Evolutionary conservation across 2,329 filamentous ascomycete species (phyloP).

Genomic region (Stemphylium lycopersici): DNA sequence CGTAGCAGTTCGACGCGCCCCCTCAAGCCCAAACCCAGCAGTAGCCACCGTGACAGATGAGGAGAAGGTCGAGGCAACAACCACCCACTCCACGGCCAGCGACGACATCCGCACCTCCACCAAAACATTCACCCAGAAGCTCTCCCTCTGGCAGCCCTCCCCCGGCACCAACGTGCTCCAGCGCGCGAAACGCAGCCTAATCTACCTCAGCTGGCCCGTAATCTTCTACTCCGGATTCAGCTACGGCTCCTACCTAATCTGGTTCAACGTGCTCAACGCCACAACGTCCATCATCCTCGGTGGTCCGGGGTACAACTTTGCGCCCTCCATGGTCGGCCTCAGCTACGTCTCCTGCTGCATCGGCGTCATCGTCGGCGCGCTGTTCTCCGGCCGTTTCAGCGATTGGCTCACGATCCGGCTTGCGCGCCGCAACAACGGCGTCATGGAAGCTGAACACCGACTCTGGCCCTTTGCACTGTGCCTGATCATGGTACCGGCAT

Average conservation of each 20-base stretch:
- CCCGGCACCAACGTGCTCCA: conserved; percentile 26
- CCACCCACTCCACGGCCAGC: conserved; percentile 23
- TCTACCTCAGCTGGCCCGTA: conserved; percentile 47
- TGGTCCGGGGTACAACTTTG: conserved; percentile 30
- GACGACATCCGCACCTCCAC: conserved; percentile 10
- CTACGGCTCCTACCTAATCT: conserved; percentile 35
- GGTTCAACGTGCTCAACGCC: conserved; percentile 40
- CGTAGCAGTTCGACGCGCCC: conserved; percentile 1
- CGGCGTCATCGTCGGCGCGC: conserved; percentile 25
- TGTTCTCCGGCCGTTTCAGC: conserved; percentile 28
- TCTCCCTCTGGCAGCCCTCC: conserved; percentile 30
- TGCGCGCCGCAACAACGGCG: conserved; percentile 48
- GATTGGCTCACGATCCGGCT: conserved; percentile 35
- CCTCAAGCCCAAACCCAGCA: conserved; percentile 13
- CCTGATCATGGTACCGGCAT: conserved; percentile 52
- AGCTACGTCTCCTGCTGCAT: conserved; percentile 31
- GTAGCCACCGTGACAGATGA: conserved; percentile 8
- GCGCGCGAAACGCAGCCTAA: conserved; percentile 27
- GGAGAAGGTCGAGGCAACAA: conserved; percentile 30
- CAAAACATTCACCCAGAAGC: conserved; percentile 27
- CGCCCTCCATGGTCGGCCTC: conserved; percentile 30
- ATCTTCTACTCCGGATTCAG: conserved; percentile 34
- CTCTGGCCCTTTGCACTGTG: conserved; percentile 50
- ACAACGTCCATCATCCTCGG: conserved; percentile 35
- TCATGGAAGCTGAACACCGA: conserved; percentile 50